Percentiles rank a stretch among this genome's conserved stretches.
phyloP scores from a whole-genome alignment of 1,284 basidiomycete genomes.

The Polyporus tsugae region DNA sequence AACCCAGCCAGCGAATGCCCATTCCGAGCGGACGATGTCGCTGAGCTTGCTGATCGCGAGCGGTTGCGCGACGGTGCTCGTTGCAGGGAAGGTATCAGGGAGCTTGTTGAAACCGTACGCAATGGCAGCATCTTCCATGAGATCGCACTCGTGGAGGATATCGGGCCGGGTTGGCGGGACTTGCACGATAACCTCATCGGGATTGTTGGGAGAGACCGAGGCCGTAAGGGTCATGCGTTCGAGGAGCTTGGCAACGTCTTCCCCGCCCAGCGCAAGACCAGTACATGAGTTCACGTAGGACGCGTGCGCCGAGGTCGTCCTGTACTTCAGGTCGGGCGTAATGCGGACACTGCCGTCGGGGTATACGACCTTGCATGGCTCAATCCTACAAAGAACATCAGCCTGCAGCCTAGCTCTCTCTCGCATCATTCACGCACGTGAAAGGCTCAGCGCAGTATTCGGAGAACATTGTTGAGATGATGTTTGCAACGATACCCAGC shows the following conservation, averaged over 20 bases:
- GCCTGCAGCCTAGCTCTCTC: background rate
- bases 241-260: slow-evolving; percentile 73
- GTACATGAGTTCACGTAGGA: slow-evolving; percentile 98
- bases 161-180: slow-evolving; percentile 95
- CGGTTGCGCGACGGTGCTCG: slow-evolving; percentile 96
- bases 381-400: slow-evolving; percentile 64
- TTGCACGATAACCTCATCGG: slow-evolving; percentile 77
- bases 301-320: slow-evolving; percentile 78
- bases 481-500: slow-evolving; percentile 94
- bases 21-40: slow-evolving; percentile 91
- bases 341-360: slow-evolving; percentile 82
- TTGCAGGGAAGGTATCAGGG: slow-evolving; percentile 89
- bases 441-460: slow-evolving; percentile 95
- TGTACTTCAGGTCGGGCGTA: slow-evolving; percentile 84
- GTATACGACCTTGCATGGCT: slow-evolving; percentile 86
- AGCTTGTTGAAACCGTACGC: slow-evolving; percentile 99
- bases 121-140: slow-evolving; percentile 98
- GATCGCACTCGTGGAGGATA: slow-evolving; percentile 97
- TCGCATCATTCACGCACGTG: slow-evolving; percentile 65
- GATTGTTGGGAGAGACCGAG: slow-evolving; percentile 53
- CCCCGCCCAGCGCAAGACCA: slow-evolving; percentile 75
- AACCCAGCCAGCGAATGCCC: slow-evolving; percentile 95
- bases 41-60: slow-evolving; percentile 90
- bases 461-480: slow-evolving; percentile 96
- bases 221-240: slow-evolving; percentile 79